phyloP scores from a whole-genome alignment of 257 asterid species.

The Lantana camara region DNA sequence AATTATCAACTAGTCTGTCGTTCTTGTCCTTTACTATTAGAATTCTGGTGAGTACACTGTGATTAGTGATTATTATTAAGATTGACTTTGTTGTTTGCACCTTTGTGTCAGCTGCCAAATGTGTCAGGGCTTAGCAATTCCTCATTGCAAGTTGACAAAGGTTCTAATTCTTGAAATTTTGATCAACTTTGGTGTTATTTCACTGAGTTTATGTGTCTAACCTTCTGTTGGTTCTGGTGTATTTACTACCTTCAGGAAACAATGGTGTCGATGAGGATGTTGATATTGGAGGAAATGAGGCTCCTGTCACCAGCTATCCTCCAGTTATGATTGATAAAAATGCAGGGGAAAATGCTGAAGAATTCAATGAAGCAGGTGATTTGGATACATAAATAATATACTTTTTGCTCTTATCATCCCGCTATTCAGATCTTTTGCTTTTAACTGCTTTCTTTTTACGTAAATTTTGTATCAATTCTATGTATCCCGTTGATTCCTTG shows the following conservation, averaged over 20 bases:
- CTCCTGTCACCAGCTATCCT: constrained; percentile 76
- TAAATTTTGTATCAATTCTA: neutral
- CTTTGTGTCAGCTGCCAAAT: constrained; percentile 72
- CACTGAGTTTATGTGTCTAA: constrained; percentile 15
- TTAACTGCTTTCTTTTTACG: neutral
- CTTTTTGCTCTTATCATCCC: constrained; percentile 6
- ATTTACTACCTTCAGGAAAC: constrained; percentile 45
- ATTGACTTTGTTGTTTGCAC: constrained; percentile 4
- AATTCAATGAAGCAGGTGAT: constrained; percentile 51
- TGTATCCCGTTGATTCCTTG: neutral
- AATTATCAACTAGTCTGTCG: constrained; percentile 7
- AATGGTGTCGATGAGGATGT: constrained; percentile 68
- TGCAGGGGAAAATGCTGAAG: constrained; percentile 41
- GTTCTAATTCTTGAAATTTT: constrained; percentile 44
- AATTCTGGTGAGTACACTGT: neutral
- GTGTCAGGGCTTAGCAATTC: constrained; percentile 91
- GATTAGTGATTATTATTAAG: constrained; percentile 10
- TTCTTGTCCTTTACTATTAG: neutral
- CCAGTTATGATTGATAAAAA: constrained; percentile 66
- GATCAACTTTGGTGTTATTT: constrained; percentile 13
- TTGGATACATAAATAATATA: constrained; percentile 18
- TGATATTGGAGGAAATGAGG: constrained; percentile 84
- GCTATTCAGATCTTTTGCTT: neutral
- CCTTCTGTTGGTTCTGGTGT: constrained; percentile 20
- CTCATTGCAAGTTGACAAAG: constrained; percentile 79